phyloP scores from a whole-genome alignment of 2,329 filamentous ascomycete genomes.

The Alternaria incomplexa region DNA sequence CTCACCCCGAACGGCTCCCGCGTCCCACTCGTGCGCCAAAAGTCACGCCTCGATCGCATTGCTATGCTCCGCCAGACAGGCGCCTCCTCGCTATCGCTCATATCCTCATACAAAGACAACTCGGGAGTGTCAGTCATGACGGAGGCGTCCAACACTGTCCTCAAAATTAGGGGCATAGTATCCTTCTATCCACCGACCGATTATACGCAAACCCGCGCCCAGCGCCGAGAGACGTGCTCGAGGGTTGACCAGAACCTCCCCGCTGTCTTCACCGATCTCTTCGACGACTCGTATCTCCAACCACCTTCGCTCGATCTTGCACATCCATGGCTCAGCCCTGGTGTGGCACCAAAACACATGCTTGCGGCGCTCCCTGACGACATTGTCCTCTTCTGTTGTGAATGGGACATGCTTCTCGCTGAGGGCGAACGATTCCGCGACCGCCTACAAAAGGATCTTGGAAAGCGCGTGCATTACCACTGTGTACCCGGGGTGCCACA shows the following conservation, averaged over 20 bases:
- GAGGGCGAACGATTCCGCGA: constrained; percentile 68
- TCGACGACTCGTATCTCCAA: constrained; percentile 59
- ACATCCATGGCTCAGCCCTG: constrained; percentile 66
- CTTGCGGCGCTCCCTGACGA: constrained; percentile 64
- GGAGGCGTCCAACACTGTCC: constrained; percentile 47
- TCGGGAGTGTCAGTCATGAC: constrained; percentile 41
- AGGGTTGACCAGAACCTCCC: constrained; percentile 61
- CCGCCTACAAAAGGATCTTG: constrained; percentile 58
- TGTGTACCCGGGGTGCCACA: constrained; percentile 66
- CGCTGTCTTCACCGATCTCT: constrained; percentile 58
- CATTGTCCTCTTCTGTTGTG: constrained; percentile 67
- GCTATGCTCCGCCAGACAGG: constrained; percentile 44
- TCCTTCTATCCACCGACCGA: constrained; percentile 69
- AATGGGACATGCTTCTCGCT: constrained; percentile 71
- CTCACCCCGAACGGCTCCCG: constrained; percentile 42
- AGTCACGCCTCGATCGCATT: constrained; percentile 41
- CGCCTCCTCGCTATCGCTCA: constrained; percentile 42
- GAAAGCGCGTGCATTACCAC: constrained; percentile 64
- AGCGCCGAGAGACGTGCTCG: constrained; percentile 62
- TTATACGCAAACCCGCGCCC: constrained; percentile 65
- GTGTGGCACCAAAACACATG: constrained; percentile 60
- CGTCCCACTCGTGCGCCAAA: constrained; percentile 39
- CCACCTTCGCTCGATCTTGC: constrained; percentile 57
- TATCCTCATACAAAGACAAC: constrained; percentile 46
- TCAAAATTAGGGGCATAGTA: constrained; percentile 61